Evolutionary conservation across 2,329 filamentous ascomycete genomes (phyloP).

Genomic region (Malbranchea cinnamomea): DNA sequence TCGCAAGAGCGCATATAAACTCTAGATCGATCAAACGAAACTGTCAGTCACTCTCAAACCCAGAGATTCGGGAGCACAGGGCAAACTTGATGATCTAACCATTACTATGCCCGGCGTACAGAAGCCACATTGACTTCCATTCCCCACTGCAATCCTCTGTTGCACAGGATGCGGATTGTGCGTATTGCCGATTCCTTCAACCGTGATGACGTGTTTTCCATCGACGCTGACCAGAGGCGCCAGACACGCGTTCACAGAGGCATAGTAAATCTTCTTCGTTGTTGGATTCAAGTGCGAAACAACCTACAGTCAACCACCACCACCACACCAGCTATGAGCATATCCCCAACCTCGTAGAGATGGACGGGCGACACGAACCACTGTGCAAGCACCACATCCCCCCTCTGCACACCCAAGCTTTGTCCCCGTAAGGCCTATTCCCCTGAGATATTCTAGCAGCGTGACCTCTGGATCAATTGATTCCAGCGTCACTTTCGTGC

Average conservation of each 20-base stretch:
- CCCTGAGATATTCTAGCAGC: slow-evolving; percentile 79
- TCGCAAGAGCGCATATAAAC: slow-evolving; percentile 77
- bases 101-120: slow-evolving; percentile 97
- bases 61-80: neutral
- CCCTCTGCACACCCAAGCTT: slow-evolving; percentile 95
- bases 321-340: neutral
- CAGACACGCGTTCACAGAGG: slow-evolving; percentile 89
- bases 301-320: slow-evolving; percentile 32
- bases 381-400: slow-evolving; percentile 90
- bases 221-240: slow-evolving; percentile 86
- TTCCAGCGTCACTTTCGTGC: slow-evolving; percentile 74
- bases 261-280: slow-evolving; percentile 86
- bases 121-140: slow-evolving; percentile 90
- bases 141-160: slow-evolving; percentile 77
- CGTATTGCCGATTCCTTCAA: slow-evolving; percentile 86
- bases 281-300: slow-evolving; percentile 88
- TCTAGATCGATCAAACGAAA: no score
- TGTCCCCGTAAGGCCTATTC: slow-evolving; percentile 84
- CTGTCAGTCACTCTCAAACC: no score
- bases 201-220: slow-evolving; percentile 94
- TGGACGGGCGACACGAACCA: slow-evolving; percentile 36
- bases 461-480: slow-evolving; percentile 83
- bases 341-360: neutral
- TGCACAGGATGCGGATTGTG: slow-evolving; percentile 79
- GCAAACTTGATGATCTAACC: slow-evolving; percentile 24